Base-by-base conservation (phyloP, 257 asterid genomes). In the Eucommia ulmoides region DNA sequence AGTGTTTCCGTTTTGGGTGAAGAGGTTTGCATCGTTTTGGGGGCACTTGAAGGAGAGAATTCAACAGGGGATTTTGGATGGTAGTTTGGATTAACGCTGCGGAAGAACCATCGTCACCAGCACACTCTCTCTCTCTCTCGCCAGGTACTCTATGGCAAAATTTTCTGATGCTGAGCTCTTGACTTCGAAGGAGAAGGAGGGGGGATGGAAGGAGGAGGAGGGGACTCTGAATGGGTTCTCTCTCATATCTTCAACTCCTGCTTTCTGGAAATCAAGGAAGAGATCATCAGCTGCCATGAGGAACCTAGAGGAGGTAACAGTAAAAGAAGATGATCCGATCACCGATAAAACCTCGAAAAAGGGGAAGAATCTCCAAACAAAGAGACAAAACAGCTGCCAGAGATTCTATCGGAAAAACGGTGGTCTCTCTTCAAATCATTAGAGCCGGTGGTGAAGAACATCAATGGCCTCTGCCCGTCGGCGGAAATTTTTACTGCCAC, bases 401-500 rank as follows among this genome's bases (percentile, higher is more conserved):
- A 65, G 22, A 58, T 74, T 52, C 88, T 85, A 17, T 82, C 98
- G 5, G 84, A 89, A 74, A 88, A 87, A 53, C 63, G 98, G 3
- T 85, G 83, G 65, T 88, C 96, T 1, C 63, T 89, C 11, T 89
- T 85, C 23, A 96, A 85, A 55, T 94, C 96, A 9, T 53, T 89
- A 49, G 94, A 74, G 3, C 93, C 94, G 0, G 56, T 41, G 3
- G 33, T 16, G 15, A 73, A 42, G n/a, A 7, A 67, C 63, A 19
- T 57, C 23, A 76, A 63, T 24, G 85, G 81, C 7, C 65, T 68
- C 22, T 74, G 82, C 19, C 79, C 82, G 0, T 71, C 82, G 10
- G 86, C 92, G 19, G 96, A n/a, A 89, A 49, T 64, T 84, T 22
- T 59, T 85, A 33, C 89, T 89, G 3, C 98, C 96, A 1, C 98